Evolutionary conservation across 352 stramenopile genomes (phyloP), one percentile per base, ranked within the genome.

Genomic region (Aphanomyces stellatus): DNA sequence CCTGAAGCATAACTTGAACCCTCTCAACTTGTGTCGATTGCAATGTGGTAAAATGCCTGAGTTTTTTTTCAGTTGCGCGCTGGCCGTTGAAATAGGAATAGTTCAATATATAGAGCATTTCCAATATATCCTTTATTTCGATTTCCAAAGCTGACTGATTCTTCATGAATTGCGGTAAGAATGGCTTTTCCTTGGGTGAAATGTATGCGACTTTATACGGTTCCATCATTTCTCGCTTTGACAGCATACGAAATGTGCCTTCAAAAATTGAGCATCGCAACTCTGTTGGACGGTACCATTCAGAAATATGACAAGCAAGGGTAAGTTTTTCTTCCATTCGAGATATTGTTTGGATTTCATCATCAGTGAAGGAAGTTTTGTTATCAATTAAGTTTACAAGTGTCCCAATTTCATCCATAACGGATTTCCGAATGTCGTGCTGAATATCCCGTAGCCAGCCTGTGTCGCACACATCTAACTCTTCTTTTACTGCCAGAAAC

Each of bases 121-220:
- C 60, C 15, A 67, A 51, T 27, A 67, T 28, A 25, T 22, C 60
- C n/a, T 67, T 42, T 8, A 67, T 30, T 28, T 67, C 41, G 25
- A 30, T 15, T 41, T 67, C 60, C 5, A 67, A 41, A 57, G 19
- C 22, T 2, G 60, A 13, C 11, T 67, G 27, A 22, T 59, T 67
- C 42, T 67, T 67, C 28, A 67, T 59, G 15, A 67, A 42, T 30
- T 40, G 31, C 2, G 28, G 33, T 41, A 57, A 57, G 42, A 67
- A 67, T 33, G 60, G 41, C 34, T 51, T 67, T 28, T 67, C 60
- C n/a, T 67, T 67, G n/a, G 60, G 28, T 22, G 46, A 31, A 24
- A 67, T 37, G 37, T 59, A 67, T 7, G 41, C 28, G 3, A 67
- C 31, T 7, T 42, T 41, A 13, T 27, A 33, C 10, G 31, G 10